Evolutionary conservation across 257 asterid genomes (phyloP).

Genomic region (Hygrophila difformis): DNA sequence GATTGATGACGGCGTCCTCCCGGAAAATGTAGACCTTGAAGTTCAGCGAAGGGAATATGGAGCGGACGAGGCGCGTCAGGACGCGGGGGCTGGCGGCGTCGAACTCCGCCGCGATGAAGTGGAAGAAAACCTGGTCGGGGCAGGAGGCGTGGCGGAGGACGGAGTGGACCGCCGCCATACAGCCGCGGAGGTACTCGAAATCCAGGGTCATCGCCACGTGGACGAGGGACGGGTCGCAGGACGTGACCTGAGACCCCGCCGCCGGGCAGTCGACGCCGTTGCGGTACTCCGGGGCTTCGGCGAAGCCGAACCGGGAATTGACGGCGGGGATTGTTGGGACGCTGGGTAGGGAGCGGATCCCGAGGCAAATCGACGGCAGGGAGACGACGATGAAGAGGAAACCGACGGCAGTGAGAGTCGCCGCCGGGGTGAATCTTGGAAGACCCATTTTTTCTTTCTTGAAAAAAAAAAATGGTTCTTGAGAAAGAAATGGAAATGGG

Average conservation of each 20-base stretch:
- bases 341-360: neutral
- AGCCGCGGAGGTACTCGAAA: slow-evolving; percentile 34
- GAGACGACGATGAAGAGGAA: slow-evolving; percentile 6
- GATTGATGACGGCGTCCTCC: slow-evolving; percentile 27
- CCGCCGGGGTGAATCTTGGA: slow-evolving; percentile 10
- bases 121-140: slow-evolving; percentile 29
- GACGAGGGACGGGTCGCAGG: slow-evolving; percentile 20
- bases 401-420: slow-evolving; percentile 11
- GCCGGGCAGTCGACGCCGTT: neutral
- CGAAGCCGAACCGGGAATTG: neutral
- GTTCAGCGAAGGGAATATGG: slow-evolving; percentile 27
- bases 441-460: slow-evolving; percentile 24
- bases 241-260: neutral
- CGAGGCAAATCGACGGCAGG: slow-evolving; percentile 3
- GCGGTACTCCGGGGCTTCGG: slow-evolving; percentile 4
- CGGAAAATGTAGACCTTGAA: slow-evolving; percentile 31
- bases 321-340: neutral
- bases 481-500: neutral
- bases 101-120: slow-evolving; percentile 31
- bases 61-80: slow-evolving; percentile 23
- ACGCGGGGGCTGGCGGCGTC: slow-evolving; percentile 27
- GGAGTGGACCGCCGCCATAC: slow-evolving; percentile 36
- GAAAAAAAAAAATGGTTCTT: slow-evolving; percentile 5
- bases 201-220: slow-evolving; percentile 36
- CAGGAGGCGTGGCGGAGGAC: slow-evolving; percentile 39